phyloP scores from a whole-genome alignment of 345 rosid genomes.

The Brassica incana region DNA sequence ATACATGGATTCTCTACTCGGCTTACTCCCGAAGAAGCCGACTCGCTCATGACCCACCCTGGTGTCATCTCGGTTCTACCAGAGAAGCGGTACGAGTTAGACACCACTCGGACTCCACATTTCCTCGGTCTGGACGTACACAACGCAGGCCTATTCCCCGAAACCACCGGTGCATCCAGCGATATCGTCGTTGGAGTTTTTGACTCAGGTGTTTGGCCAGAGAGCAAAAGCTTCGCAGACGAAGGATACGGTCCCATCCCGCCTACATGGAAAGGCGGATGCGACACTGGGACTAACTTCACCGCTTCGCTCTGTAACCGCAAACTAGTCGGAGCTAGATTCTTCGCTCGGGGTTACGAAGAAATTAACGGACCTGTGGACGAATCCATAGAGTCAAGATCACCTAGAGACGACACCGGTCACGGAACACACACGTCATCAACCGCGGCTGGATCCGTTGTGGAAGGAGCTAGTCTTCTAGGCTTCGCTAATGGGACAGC shows the following conservation, averaged over 20 bases:
- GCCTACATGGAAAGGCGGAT: conserved; percentile 56
- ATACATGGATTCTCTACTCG: conserved; percentile 26
- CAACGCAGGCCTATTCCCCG: conserved; percentile 40
- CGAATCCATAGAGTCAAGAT: conserved; percentile 52
- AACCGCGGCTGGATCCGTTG: conserved; percentile 70
- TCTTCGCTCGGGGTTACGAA: conserved; percentile 54
- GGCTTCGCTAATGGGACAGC: conserved; percentile 56
- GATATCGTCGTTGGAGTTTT: conserved; percentile 58
- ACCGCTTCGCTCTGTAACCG: conserved; percentile 48
- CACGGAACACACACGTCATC: conserved; percentile 75
- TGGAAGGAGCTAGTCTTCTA: conserved; percentile 54
- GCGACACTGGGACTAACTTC: conserved; percentile 62
- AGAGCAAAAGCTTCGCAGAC: conserved; percentile 53
- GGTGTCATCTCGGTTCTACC: conserved; percentile 54
- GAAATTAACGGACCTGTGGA: conserved; percentile 49
- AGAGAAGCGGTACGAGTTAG: conserved; percentile 54
- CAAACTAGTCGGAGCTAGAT: conserved; percentile 64
- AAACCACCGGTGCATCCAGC: conserved; percentile 29
- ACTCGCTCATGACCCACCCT: conserved; percentile 44
- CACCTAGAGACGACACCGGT: conserved; percentile 61
- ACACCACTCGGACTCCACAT: conserved; percentile 63
- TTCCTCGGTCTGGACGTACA: conserved; percentile 54
- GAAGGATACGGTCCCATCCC: conserved; percentile 56
- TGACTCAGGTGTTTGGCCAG: conserved; percentile 67
- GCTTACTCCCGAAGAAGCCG: conserved; percentile 49